Evolutionary conservation across 1,139 yeast species (phyloP), one percentile per base, ranked within the genome.

Genomic region (Hanseniaspora uvarum): DNA sequence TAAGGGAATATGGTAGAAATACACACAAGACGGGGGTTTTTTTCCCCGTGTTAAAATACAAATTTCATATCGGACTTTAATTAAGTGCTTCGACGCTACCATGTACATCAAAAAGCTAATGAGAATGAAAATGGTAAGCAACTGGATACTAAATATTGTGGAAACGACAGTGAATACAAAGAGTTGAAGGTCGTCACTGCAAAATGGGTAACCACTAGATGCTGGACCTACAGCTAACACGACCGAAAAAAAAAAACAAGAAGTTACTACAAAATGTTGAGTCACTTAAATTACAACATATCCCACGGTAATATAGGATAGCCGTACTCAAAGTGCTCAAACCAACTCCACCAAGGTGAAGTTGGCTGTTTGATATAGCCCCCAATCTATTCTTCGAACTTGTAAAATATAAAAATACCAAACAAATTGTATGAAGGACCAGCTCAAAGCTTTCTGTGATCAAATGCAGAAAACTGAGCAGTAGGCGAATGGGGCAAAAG

Each of bases 311-410:
- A 50, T 50, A 50, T 50, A 44, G 46, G 19, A 44, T 31, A 30
- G 40, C 53, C 53, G 53, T 50, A 50, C 53, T 50, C 53, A 50
- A 50, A 50, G 53, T 50, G 39, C 39, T 30, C 53, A 44, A 31
- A 16, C 23, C 46, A 30, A 19, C 14, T 4, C 31, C 28, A 4
- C 41, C 23, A 7, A 26, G 14, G 34, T 12, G 30, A 8, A n/a
- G 31, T 7, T 30, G 46, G 16, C 46, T 19, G 36, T 31, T 43
- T 44, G n/a, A 18, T 50, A 28, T 50, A 50, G 53, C 53, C 53
- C 53, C 53, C 53, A 50, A 38, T 50, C 41, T 33, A 28, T 40
- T 26, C 53, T 28, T 49, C 44, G 23, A 23, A 23, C 6, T 1
- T 16, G 31, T 5, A 28, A 33, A 24, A 19, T 8, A 23, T 31